Evolutionary conservation across 2,329 filamentous ascomycete genomes (phyloP).

Genomic region (Pyricularia sp.): DNA sequence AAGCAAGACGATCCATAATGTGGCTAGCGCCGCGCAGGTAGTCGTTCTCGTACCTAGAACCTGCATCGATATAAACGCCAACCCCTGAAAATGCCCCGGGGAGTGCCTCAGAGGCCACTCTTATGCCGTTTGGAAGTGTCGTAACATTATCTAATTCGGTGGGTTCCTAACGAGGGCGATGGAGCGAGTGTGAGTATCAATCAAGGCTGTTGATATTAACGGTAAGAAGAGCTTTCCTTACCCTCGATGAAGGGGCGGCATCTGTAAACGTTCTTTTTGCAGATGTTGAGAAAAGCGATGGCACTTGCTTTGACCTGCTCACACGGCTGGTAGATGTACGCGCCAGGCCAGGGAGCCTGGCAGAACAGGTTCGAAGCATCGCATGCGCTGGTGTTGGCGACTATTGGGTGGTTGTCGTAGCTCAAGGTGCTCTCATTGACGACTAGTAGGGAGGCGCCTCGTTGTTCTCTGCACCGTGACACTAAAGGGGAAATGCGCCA

Average conservation of each 20-base stretch:
- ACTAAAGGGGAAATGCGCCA: background rate
- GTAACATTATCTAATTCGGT: conserved; percentile 82
- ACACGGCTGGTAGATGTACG: background rate
- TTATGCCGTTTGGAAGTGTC: conserved; percentile 82
- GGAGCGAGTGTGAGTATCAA: background rate
- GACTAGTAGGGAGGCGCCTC: background rate
- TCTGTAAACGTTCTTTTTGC: conserved; percentile 5
- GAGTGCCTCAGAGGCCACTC: conserved; percentile 88
- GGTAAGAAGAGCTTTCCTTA: background rate
- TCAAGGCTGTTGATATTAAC: background rate
- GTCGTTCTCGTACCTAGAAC: conserved; percentile 85
- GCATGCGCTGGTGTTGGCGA: background rate
- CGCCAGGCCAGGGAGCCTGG: conserved; percentile 3
- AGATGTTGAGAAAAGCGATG: background rate
- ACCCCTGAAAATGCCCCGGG: conserved; percentile 92
- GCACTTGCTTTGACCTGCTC: background rate
- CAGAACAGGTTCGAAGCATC: conserved; percentile 5
- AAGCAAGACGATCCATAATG: conserved; percentile 90
- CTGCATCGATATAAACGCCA: conserved; percentile 91
- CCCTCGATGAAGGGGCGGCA: conserved; percentile 4
- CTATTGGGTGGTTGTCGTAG: background rate
- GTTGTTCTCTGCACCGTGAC: background rate
- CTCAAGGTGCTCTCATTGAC: background rate
- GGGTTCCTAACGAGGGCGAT: conserved; percentile 50
- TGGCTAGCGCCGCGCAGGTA: conserved; percentile 84